These are phyloP conservation scores for Truncatella angustata DNA, from an alignment of 2,329 filamentous ascomycete genomes.

Conservation along the genomic window DNA sequence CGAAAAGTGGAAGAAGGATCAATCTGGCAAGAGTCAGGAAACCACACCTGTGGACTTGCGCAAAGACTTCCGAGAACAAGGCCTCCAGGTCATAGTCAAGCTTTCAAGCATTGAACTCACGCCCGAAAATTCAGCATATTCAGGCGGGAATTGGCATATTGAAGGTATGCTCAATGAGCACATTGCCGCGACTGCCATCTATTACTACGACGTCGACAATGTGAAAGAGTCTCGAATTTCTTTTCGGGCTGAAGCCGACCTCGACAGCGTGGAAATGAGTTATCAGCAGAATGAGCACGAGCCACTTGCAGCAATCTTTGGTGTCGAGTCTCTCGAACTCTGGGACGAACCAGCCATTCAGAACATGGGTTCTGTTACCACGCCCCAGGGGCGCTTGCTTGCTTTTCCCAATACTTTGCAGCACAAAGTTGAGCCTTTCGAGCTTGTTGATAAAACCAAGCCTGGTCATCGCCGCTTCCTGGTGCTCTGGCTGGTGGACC, in stretches of 20 bases:
- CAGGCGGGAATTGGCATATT: conserved; percentile 53
- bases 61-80: conserved; percentile 26
- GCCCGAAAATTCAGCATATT: conserved; percentile 54
- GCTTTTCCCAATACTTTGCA: conserved; percentile 56
- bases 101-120: conserved; percentile 60
- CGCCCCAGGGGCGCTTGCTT: conserved; percentile 46
- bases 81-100: conserved; percentile 63
- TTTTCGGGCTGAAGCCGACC: conserved; percentile 41
- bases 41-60: conserved; percentile 24
- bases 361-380: conserved; percentile 45
- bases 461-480: neutral
- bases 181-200: conserved; percentile 61
- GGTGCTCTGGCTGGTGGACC: neutral
- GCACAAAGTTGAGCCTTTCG: conserved; percentile 1
- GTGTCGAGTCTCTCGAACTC: neutral
- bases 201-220: conserved; percentile 62
- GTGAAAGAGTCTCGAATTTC: conserved; percentile 49
- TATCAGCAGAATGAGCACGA: conserved; percentile 33
- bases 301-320: conserved; percentile 11
- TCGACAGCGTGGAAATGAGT: conserved; percentile 32
- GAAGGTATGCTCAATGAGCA: conserved; percentile 60
- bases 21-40: neutral
- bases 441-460: neutral
- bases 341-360: conserved; percentile 28
- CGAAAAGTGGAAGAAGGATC: neutral